Conservation (phyloP, 1,284 basidiomycete genomes). For the Leucoagaricus sp. region DNA sequence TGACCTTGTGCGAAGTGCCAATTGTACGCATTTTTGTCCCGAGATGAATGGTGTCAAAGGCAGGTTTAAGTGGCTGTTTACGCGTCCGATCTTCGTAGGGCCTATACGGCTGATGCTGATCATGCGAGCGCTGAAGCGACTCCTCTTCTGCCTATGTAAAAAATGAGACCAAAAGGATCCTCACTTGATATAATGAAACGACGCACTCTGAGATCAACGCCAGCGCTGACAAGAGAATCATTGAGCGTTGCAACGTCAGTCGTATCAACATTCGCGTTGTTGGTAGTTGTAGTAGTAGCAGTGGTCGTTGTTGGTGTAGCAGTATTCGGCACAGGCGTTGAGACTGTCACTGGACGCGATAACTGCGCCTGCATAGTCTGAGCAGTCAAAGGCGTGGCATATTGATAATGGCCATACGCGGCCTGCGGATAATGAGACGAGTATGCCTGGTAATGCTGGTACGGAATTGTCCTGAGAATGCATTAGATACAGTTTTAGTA, state of each 20-base stretch:
- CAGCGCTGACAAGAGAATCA: conserved; percentile 80
- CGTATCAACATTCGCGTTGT: conserved; percentile 47
- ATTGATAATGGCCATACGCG: conserved; percentile 52
- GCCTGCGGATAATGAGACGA: conserved; percentile 56
- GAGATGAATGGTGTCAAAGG: conserved; percentile 64
- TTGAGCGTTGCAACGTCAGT: conserved; percentile 76
- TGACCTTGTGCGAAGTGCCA: conserved; percentile 63
- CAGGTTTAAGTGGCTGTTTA: conserved; percentile 66
- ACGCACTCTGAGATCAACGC: conserved; percentile 74
- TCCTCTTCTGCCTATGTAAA: conserved; percentile 74
- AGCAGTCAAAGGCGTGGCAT: conserved; percentile 34
- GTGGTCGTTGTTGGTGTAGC: conserved; percentile 21
- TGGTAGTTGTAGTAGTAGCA: conserved; percentile 19
- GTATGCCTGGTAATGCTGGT: conserved; percentile 46
- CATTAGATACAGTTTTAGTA: background rate
- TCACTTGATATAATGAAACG: conserved; percentile 1
- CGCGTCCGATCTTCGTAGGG: conserved; percentile 71
- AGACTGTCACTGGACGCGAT: conserved; percentile 11
- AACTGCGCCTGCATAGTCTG: conserved; percentile 14
- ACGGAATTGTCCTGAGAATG: conserved; percentile 23
- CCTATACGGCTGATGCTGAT: conserved; percentile 47
- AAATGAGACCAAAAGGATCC: background rate
- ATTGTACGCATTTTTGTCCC: conserved; percentile 64
- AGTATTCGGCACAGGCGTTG: conserved; percentile 21
- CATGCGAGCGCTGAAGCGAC: conserved; percentile 64